These are phyloP conservation scores for Macrophomina phaseolina DNA, from an alignment of 2,329 filamentous ascomycete species.

Conservation along the genomic window DNA sequence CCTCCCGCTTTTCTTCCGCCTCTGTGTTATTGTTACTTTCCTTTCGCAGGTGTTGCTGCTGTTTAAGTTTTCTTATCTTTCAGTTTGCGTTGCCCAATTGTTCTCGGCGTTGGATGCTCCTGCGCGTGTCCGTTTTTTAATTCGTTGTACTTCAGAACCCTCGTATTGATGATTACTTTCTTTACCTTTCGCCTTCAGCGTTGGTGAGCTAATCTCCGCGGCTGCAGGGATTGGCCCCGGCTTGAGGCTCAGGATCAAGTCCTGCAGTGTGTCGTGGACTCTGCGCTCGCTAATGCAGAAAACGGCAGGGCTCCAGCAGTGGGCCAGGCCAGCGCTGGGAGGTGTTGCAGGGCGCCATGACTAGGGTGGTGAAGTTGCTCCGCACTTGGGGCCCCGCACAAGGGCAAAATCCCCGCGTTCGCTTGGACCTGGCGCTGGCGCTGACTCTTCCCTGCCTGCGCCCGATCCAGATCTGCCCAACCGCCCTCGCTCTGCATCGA, in stretches of 20 bases:
- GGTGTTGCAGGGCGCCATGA: not conserved
- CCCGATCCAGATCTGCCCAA: slow-evolving; percentile 7
- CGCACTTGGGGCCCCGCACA: not conserved
- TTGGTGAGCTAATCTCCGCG: too few relatives aligned
- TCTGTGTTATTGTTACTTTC: not conserved
- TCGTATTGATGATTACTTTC: too few relatives aligned
- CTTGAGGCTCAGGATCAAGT: not conserved
- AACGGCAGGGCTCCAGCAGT: not conserved
- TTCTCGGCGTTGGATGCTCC: too few relatives aligned
- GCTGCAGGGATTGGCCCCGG: too few relatives aligned
- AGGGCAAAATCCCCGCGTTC: not conserved
- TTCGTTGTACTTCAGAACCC: too few relatives aligned
- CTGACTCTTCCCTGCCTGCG: slow-evolving; percentile 3
- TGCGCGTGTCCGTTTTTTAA: not conserved
- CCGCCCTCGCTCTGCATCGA: not conserved
- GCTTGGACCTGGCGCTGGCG: not conserved
- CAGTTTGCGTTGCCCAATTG: too few relatives aligned
- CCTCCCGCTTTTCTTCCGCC: not conserved
- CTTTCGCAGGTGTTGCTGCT: not conserved
- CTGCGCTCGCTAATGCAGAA: not conserved
- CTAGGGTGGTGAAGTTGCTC: not conserved
- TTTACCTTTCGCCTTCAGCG: too few relatives aligned
- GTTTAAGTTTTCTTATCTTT: too few relatives aligned
- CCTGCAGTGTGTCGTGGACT: not conserved
- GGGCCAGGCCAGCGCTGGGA: not conserved